These are phyloP conservation scores for Pythium vanterpoolii DNA, from an alignment of 352 stramenopile genomes.

Conservation along the genomic window DNA sequence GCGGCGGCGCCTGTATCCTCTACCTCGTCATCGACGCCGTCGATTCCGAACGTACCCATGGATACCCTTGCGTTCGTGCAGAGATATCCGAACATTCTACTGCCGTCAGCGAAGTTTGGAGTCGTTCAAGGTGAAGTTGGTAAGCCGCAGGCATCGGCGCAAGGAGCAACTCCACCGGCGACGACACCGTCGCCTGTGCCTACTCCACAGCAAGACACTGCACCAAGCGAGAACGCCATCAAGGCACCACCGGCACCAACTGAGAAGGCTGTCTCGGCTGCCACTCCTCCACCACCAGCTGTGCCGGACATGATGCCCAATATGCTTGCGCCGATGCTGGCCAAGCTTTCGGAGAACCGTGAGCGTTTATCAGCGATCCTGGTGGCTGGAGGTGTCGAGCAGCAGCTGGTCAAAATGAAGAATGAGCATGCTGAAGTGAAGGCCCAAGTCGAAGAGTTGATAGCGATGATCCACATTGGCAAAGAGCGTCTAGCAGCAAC, in stretches of 20 bases:
- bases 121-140: constrained; percentile 10
- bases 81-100: constrained; percentile 63
- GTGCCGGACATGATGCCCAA: constrained; percentile 28
- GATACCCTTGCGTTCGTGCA: constrained; percentile 39
- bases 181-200: constrained; percentile 1
- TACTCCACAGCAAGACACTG: constrained; percentile 1
- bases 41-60: constrained; percentile 29
- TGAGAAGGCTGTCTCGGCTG: background rate
- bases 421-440: constrained; percentile 65
- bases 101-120: constrained; percentile 30
- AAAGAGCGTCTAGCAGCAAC: constrained; percentile 56
- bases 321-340: constrained; percentile 32
- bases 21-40: constrained; percentile 4
- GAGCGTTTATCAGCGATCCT: constrained; percentile 59
- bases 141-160: background rate
- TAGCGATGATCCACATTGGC: constrained; percentile 60
- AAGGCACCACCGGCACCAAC: background rate
- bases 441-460: constrained; percentile 59
- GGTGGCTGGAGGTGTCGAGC: constrained; percentile 61
- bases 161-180: constrained; percentile 6
- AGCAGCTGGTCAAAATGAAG: constrained; percentile 73
- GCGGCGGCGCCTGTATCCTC: background rate
- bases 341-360: constrained; percentile 34
- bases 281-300: background rate
- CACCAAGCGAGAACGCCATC: background rate